Evolutionary conservation across 768 basidiomycete genomes (phyloP).

Genomic region (Tylopilus balloui): DNA sequence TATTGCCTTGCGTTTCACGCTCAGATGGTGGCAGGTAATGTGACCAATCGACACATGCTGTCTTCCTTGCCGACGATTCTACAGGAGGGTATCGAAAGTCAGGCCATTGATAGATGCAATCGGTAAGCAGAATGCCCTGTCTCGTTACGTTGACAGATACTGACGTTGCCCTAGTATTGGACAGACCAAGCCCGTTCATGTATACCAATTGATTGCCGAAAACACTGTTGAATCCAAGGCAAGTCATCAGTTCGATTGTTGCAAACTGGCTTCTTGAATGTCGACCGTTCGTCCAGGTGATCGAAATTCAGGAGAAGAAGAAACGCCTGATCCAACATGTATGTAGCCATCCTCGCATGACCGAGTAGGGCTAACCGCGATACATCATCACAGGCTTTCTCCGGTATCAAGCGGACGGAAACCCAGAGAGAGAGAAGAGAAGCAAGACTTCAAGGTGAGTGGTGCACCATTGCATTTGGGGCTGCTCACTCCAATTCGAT

Average conservation of each 20-base stretch:
- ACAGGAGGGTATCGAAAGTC: conserved; percentile 78
- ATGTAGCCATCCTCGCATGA: conserved; percentile 1
- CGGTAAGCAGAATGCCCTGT: conserved; percentile 37
- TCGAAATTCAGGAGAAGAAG: conserved; percentile 86
- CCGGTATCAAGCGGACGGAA: conserved; percentile 73
- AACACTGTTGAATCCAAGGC: conserved; percentile 86
- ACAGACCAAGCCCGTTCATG: conserved; percentile 76
- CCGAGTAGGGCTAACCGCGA: not conserved
- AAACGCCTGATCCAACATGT: conserved; percentile 76
- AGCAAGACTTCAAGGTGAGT: conserved; percentile 72
- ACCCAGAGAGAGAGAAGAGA: conserved; percentile 73
- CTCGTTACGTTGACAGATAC: not conserved
- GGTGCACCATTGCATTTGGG: not conserved
- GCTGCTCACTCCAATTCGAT: not conserved
- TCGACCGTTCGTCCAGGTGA: conserved; percentile 40
- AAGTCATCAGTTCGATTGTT: conserved; percentile 4
- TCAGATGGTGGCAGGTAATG: conserved; percentile 73
- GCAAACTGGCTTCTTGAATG: not conserved
- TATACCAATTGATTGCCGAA: conserved; percentile 88
- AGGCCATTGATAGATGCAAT: conserved; percentile 79
- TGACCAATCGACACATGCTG: not conserved
- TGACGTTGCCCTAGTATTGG: conserved; percentile 49
- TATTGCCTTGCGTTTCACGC: not conserved
- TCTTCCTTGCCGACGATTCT: conserved; percentile 9
- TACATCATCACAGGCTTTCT: conserved; percentile 60